phyloP scores from a whole-genome alignment of 1,284 basidiomycete genomes.

The Trichosporon inkin region DNA sequence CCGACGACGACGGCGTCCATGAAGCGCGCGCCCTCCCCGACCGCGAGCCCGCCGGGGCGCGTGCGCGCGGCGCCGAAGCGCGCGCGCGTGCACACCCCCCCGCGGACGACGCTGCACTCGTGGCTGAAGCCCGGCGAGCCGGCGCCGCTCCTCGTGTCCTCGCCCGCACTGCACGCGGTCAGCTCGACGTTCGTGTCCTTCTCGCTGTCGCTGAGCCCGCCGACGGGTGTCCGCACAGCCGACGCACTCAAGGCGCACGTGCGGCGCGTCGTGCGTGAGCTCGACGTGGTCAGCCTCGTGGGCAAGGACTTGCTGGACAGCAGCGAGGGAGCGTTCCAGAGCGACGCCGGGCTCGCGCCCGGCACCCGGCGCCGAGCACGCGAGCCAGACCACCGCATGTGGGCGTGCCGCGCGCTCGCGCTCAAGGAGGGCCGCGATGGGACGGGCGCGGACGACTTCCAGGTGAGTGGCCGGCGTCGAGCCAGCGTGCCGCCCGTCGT shows the following conservation, averaged over 20 bases:
- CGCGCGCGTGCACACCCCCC: conserved; percentile 15
- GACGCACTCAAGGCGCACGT: conserved; percentile 34
- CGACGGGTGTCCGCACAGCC: conserved; percentile 25
- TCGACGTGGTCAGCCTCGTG: conserved; percentile 36
- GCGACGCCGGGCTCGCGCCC: conserved; percentile 32
- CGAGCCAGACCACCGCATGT: conserved; percentile 49
- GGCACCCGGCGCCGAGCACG: conserved; percentile 29
- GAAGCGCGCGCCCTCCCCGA: conserved; percentile 6
- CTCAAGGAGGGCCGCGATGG: conserved; percentile 42
- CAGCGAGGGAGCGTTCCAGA: conserved; percentile 38
- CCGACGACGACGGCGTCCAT: too few species aligned
- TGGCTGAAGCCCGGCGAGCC: conserved; percentile 40
- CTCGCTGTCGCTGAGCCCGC: conserved; percentile 33
- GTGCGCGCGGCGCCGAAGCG: conserved; percentile 13
- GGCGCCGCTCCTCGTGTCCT: conserved; percentile 30
- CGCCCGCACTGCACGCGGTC: conserved; percentile 34
- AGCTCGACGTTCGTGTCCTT: conserved; percentile 42
- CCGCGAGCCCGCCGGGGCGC: neutral
- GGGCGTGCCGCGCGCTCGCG: conserved; percentile 38
- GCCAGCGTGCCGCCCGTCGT: too few species aligned
- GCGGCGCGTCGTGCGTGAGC: conserved; percentile 33
- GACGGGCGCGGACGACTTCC: conserved; percentile 44
- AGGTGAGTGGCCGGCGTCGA: too few species aligned
- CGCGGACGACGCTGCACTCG: conserved; percentile 27
- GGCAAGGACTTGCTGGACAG: conserved; percentile 26